These are phyloP conservation scores for Erodium chrysanthum DNA, from an alignment of 441 rosid species.

Conservation along the genomic window DNA sequence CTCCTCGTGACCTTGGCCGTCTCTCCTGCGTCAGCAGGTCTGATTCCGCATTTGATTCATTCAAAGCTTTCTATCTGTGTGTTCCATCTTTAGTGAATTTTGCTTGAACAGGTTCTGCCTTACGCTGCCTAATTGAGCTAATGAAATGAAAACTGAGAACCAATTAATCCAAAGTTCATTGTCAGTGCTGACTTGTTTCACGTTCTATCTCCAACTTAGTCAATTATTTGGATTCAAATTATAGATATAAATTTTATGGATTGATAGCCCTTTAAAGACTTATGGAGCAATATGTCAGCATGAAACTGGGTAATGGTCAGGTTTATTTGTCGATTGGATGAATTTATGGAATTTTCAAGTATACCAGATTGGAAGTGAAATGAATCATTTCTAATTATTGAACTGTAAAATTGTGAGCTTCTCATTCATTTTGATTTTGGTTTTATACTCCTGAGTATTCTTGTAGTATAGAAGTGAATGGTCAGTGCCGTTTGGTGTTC, in stretches of 20 bases:
- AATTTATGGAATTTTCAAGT: neutral
- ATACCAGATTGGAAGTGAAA: neutral
- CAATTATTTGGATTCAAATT: neutral
- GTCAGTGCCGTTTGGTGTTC: neutral
- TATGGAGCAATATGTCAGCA: neutral
- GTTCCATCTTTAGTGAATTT: neutral
- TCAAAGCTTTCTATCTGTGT: neutral
- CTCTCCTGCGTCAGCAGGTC: slow-evolving; percentile 93
- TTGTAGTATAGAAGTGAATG: neutral
- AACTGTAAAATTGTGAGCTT: neutral
- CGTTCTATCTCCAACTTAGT: neutral
- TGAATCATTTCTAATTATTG: neutral
- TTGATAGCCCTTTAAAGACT: neutral
- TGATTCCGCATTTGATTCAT: neutral
- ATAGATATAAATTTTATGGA: neutral
- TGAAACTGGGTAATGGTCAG: neutral
- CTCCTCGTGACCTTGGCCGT: slow-evolving; percentile 64
- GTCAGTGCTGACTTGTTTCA: neutral
- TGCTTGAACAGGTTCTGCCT: neutral
- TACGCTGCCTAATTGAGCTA: neutral
- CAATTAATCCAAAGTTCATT: too few species aligned
- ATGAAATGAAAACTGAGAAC: neutral
- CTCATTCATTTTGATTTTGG: neutral
- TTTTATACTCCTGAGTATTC: neutral
- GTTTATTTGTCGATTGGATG: neutral